phyloP scores from a whole-genome alignment of 352 stramenopile species.

The Globisporangium alternatum region DNA sequence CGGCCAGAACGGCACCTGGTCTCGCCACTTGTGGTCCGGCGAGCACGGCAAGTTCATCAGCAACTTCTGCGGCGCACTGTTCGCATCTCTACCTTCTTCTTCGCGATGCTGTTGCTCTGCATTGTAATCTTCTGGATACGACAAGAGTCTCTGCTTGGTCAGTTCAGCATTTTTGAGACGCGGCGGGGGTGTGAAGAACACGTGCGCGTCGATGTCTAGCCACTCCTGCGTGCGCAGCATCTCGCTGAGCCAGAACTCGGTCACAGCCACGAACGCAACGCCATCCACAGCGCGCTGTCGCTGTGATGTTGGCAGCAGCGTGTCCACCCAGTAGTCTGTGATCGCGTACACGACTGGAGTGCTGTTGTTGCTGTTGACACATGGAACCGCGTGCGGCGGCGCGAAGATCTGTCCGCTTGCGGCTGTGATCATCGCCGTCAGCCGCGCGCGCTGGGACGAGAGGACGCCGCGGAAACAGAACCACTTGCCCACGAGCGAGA shows the following conservation, averaged over 20 bases:
- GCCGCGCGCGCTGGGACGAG: conserved; percentile 11
- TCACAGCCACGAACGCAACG: conserved; percentile 24
- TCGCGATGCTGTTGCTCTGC: not conserved
- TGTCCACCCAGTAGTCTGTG: conserved; percentile 53
- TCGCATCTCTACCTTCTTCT: conserved; percentile 3
- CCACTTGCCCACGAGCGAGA: conserved; percentile 25
- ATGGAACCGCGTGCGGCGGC: not conserved
- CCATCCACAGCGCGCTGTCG: not conserved
- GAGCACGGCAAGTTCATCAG: conserved; percentile 47
- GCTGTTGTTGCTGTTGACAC: not conserved
- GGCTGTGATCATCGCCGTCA: conserved; percentile 15
- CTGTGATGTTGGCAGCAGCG: not conserved
- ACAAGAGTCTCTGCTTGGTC: conserved; percentile 17
- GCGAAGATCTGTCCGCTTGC: conserved; percentile 20
- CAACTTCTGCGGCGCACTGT: conserved; percentile 6
- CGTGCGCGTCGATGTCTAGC: conserved; percentile 29
- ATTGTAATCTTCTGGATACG: conserved; percentile 35
- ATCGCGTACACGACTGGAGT: conserved; percentile 32
- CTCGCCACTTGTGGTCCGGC: conserved; percentile 23
- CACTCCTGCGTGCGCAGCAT: conserved; percentile 35
- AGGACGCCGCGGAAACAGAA: conserved; percentile 37
- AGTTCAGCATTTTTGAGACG: not conserved
- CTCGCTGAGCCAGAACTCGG: conserved; percentile 57
- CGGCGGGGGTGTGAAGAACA: conserved; percentile 48
- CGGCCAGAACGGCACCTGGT: conserved; percentile 64